Conservation (phyloP, 768 basidiomycete genomes). For the Cystobasidium ongulense region DNA sequence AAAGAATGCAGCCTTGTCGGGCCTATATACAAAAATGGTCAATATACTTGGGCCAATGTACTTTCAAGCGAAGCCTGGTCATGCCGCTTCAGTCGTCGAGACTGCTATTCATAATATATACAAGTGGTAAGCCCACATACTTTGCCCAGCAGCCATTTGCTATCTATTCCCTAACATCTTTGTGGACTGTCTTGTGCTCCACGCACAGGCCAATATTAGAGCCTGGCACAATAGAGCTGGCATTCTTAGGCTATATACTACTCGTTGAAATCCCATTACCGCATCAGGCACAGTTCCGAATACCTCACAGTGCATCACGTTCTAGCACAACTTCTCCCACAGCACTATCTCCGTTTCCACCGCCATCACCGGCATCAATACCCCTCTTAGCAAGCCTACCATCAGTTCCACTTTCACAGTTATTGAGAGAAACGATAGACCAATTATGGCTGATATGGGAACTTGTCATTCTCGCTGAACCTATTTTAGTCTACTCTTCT, state of each 20-base stretch:
- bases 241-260: slow-evolving; percentile 11
- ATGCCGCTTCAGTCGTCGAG: slow-evolving; percentile 37
- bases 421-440: slow-evolving; percentile 45
- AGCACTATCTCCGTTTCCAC: neutral
- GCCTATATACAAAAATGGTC: slow-evolving; percentile 64
- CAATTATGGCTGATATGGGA: slow-evolving; percentile 65
- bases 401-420: slow-evolving; percentile 54
- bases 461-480: slow-evolving; percentile 80
- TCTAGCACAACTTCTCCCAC: neutral
- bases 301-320: neutral
- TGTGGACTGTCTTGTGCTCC: neutral
- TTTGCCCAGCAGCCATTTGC: too few species aligned
- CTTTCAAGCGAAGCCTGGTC: slow-evolving; percentile 36
- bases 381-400: slow-evolving; percentile 64
- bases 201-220: slow-evolving; percentile 16
- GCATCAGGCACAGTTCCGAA: slow-evolving; percentile 17
- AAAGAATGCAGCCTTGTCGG: slow-evolving; percentile 56
- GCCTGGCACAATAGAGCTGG: slow-evolving; percentile 27
- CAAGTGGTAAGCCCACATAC: slow-evolving; percentile 44
- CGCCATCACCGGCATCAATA: neutral
- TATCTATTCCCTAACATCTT: slow-evolving; percentile 64
- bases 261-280: slow-evolving; percentile 18
- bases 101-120: slow-evolving; percentile 36
- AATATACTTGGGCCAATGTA: slow-evolving; percentile 63
- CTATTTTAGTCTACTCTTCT: slow-evolving; percentile 70